Conservation (phyloP, 257 asterid genomes). For the Scutellaria baicalensis region DNA sequence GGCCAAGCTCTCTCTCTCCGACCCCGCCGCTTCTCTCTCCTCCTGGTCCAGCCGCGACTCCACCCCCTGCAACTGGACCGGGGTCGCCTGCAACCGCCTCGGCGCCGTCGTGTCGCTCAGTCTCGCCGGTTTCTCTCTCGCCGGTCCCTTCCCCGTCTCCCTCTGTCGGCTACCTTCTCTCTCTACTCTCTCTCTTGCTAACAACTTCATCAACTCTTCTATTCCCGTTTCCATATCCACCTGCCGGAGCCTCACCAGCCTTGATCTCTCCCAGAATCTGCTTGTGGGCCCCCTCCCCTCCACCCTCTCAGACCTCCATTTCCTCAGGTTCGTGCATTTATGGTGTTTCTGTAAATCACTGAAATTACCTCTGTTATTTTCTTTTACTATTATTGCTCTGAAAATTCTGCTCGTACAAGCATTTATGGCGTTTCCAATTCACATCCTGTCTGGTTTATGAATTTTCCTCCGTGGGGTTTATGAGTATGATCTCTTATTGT, state of each 20-base stretch:
- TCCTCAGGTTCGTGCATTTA: conserved; percentile 51
- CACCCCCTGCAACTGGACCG: conserved; percentile 88
- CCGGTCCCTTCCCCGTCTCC: conserved; percentile 50
- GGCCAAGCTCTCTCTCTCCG: conserved; percentile 42
- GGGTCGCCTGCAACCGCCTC: conserved; percentile 39
- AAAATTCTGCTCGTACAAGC: background rate
- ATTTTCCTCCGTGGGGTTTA: background rate
- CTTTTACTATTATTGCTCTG: background rate
- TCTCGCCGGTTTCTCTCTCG: conserved; percentile 38
- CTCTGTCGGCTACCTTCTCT: conserved; percentile 57
- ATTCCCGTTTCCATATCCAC: conserved; percentile 46
- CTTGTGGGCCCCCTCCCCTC: conserved; percentile 55
- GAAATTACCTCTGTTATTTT: background rate
- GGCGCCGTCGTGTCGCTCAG: conserved; percentile 38
- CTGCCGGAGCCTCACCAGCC: conserved; percentile 45
- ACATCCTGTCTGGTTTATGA: background rate
- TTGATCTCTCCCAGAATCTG: conserved; percentile 62
- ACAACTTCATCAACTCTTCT: conserved; percentile 45
- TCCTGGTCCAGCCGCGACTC: conserved; percentile 45
- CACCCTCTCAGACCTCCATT: conserved; percentile 49
- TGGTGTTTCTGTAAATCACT: background rate
- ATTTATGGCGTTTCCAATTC: background rate
- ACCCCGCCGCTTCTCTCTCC: conserved; percentile 40
- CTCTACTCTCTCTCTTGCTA: conserved; percentile 29
- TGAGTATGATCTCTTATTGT: background rate